Base-by-base conservation (phyloP, 2,329 filamentous ascomycete species). In the Fusarium coicis region DNA sequence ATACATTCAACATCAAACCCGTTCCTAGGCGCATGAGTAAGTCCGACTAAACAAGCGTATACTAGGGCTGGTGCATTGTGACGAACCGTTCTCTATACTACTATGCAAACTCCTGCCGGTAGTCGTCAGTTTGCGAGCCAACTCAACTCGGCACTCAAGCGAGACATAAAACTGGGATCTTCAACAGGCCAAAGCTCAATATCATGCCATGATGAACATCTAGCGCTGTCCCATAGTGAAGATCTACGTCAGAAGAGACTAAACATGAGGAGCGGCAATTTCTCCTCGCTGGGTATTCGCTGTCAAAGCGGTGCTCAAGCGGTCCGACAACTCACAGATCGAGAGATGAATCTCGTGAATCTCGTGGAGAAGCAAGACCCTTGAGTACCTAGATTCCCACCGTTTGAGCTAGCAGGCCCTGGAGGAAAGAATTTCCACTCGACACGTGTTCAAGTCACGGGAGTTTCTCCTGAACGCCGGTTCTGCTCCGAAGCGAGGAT, bases 361-460 rank as follows among this genome's bases (percentile, higher is more conserved):
- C 70, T 73, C 49, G 61, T 50, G 70, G 63, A 68, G 70, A 63
- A 55, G 63, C 10, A 40, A 40, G 59, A 49, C 60, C 62, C 70
- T 54, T 54, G 50, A 21, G 34, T 18, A 10, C 44, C 44, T 15
- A 9, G 50, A 61, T 54, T 42, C 44, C 23, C 32, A 50, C 57
- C 28, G 26, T 61, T 39, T 59, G 32, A 54, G 26, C 58, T 59
- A 39, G 53, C 54, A 42, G 50, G 62, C 32, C 40, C 42, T 65
- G 53, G 39, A 53, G 34, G 34, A 54, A 40, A 61, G 63, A 65
- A 46, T 49, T 46, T 60, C 63, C 56, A 54, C 63, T 36, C 44
- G 60, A 77, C 75, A 77, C 72, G 75, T 77, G 74, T 77, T 68
- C 62, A 34, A 42, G 59, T 49, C 23, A 55, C 36, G 65, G 60